phyloP scores from a whole-genome alignment of 179 eudicot species.

The Camellia oleifera region DNA sequence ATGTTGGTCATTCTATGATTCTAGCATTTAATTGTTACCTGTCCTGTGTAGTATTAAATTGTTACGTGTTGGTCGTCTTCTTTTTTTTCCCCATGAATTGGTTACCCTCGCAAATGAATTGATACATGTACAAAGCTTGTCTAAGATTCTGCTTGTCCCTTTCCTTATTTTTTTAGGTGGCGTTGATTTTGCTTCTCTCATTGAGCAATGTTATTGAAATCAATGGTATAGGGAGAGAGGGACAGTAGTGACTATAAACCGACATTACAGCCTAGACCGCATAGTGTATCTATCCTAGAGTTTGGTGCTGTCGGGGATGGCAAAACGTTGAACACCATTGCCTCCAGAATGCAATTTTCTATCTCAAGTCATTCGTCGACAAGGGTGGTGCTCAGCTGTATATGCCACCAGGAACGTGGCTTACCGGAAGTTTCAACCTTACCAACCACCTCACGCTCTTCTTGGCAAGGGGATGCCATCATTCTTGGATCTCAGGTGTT shows the following conservation, averaged over 20 bases:
- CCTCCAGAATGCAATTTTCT: constrained; percentile 86
- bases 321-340: constrained; percentile 67
- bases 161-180: constrained; percentile 33
- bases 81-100: background rate
- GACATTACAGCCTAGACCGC: constrained; percentile 52
- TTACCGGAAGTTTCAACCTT: constrained; percentile 78
- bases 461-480: constrained; percentile 66
- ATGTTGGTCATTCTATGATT: no score
- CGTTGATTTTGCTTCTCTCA: constrained; percentile 35
- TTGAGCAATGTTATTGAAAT: constrained; percentile 30
- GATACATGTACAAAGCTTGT: background rate
- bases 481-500: constrained; percentile 84
- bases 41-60: no score
- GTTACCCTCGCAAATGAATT: background rate
- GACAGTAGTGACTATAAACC: constrained; percentile 47
- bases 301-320: constrained; percentile 95
- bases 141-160: background rate
- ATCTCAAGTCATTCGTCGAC: constrained; percentile 77
- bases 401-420: constrained; percentile 81
- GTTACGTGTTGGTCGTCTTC: background rate
- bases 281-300: constrained; percentile 77
- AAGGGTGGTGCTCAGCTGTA: constrained; percentile 92
- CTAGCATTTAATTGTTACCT: background rate
- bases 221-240: constrained; percentile 22
- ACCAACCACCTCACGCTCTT: constrained; percentile 90